Percentiles rank a stretch among this genome's conserved stretches.
phyloP scores from a whole-genome alignment of 371 early-diverging fungal species.

The Homolaphlyctis polyrhiza region DNA sequence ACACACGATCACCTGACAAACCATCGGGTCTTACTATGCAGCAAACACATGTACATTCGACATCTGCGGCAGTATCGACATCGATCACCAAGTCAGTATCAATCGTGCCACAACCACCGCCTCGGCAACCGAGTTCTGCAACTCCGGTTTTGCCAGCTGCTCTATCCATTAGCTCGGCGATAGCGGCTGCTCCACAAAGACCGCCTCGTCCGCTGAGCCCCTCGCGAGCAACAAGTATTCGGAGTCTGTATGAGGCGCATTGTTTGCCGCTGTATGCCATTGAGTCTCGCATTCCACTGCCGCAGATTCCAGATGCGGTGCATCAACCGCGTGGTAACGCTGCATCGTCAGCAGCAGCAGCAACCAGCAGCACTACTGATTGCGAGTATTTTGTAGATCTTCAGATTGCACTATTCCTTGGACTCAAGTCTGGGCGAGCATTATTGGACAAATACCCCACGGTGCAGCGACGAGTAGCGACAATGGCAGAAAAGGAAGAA shows the following conservation, averaged over 20 bases:
- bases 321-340: neutral
- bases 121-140: no score
- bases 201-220: no score
- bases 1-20: no score
- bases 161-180: no score
- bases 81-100: no score
- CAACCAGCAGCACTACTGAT: neutral
- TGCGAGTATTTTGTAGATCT: slow-evolving; percentile 32
- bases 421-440: slow-evolving; percentile 27
- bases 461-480: slow-evolving; percentile 26
- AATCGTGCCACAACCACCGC: no score
- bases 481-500: slow-evolving; percentile 25
- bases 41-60: no score
- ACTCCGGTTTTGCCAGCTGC: no score
- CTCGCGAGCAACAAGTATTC: neutral
- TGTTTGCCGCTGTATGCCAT: neutral
- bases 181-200: no score
- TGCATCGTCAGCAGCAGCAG: no score
- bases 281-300: neutral
- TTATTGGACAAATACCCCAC: slow-evolving; percentile 25
- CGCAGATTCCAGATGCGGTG: neutral
- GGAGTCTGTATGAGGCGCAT: neutral
- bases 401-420: slow-evolving; percentile 36
- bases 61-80: no score
- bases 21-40: no score